Percentiles rank a stretch among this genome's conserved stretches.
Conservation (phyloP, 1,284 basidiomycete species). For the Meripilus lineatus region DNA sequence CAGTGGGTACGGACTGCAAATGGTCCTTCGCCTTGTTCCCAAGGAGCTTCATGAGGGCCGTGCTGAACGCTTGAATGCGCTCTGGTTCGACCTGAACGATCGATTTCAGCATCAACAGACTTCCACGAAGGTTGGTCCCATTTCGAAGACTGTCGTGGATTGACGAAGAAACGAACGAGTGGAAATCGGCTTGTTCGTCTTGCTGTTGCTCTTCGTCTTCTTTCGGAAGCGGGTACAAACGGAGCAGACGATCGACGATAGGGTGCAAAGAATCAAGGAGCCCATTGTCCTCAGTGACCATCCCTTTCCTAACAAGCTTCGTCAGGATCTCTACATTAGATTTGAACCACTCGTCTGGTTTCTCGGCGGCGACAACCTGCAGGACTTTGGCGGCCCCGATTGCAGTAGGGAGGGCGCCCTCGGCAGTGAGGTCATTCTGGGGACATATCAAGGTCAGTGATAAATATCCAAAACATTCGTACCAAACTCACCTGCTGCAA, state of each 20-base stretch:
- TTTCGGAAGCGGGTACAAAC: constrained; percentile 79
- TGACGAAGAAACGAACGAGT: constrained; percentile 70
- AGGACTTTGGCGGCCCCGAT: constrained; percentile 88
- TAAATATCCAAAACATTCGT: background rate
- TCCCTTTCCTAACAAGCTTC: constrained; percentile 86
- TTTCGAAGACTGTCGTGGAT: constrained; percentile 83
- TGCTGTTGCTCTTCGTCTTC: constrained; percentile 69
- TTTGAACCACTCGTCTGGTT: constrained; percentile 81
- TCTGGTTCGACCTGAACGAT: constrained; percentile 84
- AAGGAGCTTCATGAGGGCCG: constrained; percentile 79
- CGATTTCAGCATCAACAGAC: constrained; percentile 84
- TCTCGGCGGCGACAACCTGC: constrained; percentile 81
- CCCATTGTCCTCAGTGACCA: constrained; percentile 69
- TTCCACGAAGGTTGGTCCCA: constrained; percentile 68
- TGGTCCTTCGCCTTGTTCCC: constrained; percentile 90
- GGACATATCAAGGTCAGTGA: background rate
- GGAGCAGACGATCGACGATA: constrained; percentile 83
- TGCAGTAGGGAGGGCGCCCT: constrained; percentile 64
- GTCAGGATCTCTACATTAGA: constrained; percentile 79
- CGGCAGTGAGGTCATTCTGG: constrained; percentile 71
- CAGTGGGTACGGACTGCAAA: constrained; percentile 48
- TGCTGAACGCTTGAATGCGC: constrained; percentile 80
- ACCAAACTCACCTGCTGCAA: constrained; percentile 70
- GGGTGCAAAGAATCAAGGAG: constrained; percentile 81
- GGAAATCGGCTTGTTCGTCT: constrained; percentile 74